Conservation (phyloP, 768 basidiomycete species). For the Dacryopinax spathularia region DNA sequence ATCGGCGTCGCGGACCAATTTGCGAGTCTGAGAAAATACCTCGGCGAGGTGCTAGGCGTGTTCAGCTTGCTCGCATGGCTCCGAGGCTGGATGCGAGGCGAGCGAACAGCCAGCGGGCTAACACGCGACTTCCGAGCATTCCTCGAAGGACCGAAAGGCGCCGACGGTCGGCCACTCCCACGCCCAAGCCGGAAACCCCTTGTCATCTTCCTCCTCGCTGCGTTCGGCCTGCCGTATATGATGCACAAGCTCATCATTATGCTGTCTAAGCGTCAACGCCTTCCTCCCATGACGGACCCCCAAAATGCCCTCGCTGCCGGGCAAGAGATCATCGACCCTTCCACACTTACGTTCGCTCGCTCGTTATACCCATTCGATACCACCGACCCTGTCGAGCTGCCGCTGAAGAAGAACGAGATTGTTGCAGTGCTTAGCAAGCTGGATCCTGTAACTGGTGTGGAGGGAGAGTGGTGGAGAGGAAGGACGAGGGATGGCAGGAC, state of each 20-base stretch:
- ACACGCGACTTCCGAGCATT: background rate
- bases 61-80: constrained; percentile 85
- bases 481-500: constrained; percentile 79
- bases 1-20: constrained; percentile 94
- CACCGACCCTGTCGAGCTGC: constrained; percentile 61
- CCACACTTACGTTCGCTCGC: constrained; percentile 67
- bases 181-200: constrained; percentile 80
- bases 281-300: constrained; percentile 18
- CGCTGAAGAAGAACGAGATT: constrained; percentile 76
- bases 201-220: constrained; percentile 81
- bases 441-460: constrained; percentile 49
- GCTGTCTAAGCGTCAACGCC: constrained; percentile 47
- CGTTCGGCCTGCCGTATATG: constrained; percentile 82
- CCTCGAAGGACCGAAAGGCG: constrained; percentile 18
- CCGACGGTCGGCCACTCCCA: constrained; percentile 40
- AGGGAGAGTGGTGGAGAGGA: constrained; percentile 87
- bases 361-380: constrained; percentile 67
- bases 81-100: constrained; percentile 43
- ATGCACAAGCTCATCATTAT: constrained; percentile 81
- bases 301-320: constrained; percentile 30
- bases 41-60: constrained; percentile 83
- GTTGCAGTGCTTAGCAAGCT: constrained; percentile 79
- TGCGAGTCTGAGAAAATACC: constrained; percentile 74
- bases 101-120: constrained; percentile 23
- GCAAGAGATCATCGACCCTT: constrained; percentile 41